Base-by-base conservation (phyloP, 108 stramenopile species). In the Pinguiococcus pyrenoidosus region DNA sequence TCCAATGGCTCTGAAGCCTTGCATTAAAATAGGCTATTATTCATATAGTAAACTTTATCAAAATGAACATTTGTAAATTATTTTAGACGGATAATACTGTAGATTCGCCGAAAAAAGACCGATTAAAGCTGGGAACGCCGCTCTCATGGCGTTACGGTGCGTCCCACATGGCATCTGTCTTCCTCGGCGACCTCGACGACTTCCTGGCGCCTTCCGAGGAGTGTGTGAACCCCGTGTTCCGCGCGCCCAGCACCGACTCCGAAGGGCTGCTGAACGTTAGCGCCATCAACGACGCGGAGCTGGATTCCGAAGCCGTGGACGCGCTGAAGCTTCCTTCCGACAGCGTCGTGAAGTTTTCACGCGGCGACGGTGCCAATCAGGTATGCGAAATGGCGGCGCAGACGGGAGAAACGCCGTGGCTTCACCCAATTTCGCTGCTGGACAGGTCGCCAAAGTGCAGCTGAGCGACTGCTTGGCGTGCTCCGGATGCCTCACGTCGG, bases 391-490 rank as follows among this genome's bases (percentile, higher is more conserved):
- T 22, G 37, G 51, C 25, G 26, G 36, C 45, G 59, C 34, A 59
- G 41, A 44, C 13, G 14, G 46, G 23, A 17, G 29, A 10, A 3
- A 32, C 57, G 37, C 71, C 73, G 12, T n/a, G 71, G 73, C 56
- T 53, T 75, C 2, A 75, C 73, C 37, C 64, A 69, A 32, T 34
- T 46, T 23, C 23, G 32, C 0, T 23, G 29, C 16, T 12, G 22
- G 23, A 25, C 32, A 48, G 22, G 58, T 56, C 9, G 69, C 75
- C 10, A 49, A 54, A 14, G 90, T 95, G 2, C 83, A 89, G 14
- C 74, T 96, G 25, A 81, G 83, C 14, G 96, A 99, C 70, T 99
- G 96, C 56, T 81, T 99, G 49, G 93, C 96, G 8, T 99, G 96
- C 61, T 75, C 74, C 21, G 97, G 97, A 42, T 99, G 97, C 59